phyloP scores from a whole-genome alignment of 768 basidiomycete genomes.

The Lentinula edodes region DNA sequence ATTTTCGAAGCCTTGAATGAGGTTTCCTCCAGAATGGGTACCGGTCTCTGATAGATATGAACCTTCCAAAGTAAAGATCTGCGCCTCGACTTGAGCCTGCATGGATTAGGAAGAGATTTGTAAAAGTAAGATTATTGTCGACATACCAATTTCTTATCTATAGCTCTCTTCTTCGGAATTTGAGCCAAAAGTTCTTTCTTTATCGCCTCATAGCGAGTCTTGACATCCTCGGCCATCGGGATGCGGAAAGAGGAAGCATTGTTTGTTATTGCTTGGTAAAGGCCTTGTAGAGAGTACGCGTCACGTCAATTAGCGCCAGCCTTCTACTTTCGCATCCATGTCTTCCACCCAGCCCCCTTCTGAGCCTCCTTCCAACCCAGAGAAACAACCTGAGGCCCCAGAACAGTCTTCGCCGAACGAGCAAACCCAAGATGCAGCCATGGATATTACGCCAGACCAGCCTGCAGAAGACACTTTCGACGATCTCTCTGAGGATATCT shows the following conservation, averaged over 20 bases:
- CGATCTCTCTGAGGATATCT: conserved; percentile 88
- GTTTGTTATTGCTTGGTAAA: conserved; percentile 22
- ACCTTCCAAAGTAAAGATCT: conserved; percentile 75
- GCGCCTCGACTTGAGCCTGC: conserved; percentile 72
- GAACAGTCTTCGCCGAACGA: conserved; percentile 26
- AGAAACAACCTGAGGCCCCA: conserved; percentile 45
- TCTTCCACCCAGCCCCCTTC: conserved; percentile 52
- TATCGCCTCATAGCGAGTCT: conserved; percentile 62
- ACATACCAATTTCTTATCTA: conserved; percentile 75
- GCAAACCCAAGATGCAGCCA: conserved; percentile 33
- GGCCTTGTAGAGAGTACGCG: conserved; percentile 6
- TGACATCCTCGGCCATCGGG: conserved; percentile 56
- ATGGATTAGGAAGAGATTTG: not conserved
- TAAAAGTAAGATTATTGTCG: not conserved
- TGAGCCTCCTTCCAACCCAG: conserved; percentile 43
- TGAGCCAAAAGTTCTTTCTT: conserved; percentile 74
- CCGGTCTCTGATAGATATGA: conserved; percentile 76
- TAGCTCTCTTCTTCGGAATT: conserved; percentile 64
- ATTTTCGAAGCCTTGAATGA: conserved; percentile 82
- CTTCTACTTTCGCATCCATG: conserved; percentile 28
- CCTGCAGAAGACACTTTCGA: conserved; percentile 79
- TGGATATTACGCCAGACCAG: conserved; percentile 75
- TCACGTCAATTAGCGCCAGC: conserved; percentile 4
- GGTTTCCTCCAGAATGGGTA: conserved; percentile 74
- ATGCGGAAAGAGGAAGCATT: not conserved